phyloP scores from a whole-genome alignment of 768 basidiomycete genomes.

The Tricholoma sp. region DNA sequence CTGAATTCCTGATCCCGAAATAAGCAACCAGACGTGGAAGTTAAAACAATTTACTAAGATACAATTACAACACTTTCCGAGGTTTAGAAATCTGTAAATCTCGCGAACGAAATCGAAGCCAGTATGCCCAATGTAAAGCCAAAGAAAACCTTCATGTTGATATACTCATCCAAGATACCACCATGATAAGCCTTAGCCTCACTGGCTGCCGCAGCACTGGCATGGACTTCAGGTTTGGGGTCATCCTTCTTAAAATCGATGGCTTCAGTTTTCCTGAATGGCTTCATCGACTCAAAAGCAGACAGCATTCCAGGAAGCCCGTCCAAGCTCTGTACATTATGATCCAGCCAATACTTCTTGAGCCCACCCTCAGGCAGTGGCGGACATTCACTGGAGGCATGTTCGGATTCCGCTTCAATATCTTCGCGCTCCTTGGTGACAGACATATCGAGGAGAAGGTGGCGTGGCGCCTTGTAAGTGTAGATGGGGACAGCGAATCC shows the following conservation, averaged over 20 bases:
- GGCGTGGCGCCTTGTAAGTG: conserved; percentile 51
- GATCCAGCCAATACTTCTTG: conserved; percentile 47
- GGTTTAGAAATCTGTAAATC: not conserved
- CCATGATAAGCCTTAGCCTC: not conserved
- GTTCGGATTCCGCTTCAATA: conserved; percentile 15
- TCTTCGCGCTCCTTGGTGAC: conserved; percentile 39
- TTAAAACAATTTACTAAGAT: too few species aligned
- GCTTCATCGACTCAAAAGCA: conserved; percentile 18
- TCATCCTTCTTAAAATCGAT: not conserved
- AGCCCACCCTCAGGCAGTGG: conserved; percentile 34
- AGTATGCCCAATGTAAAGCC: not conserved
- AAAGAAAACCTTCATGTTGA: not conserved
- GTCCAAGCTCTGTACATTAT: conserved; percentile 50
- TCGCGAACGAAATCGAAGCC: not conserved
- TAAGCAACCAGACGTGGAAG: too few species aligned
- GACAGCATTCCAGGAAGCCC: conserved; percentile 45
- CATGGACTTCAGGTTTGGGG: not conserved
- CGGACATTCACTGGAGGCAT: conserved; percentile 5
- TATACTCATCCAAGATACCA: not conserved
- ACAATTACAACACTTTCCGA: too few species aligned
- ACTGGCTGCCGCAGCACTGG: too few species aligned
- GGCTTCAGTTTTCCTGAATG: conserved; percentile 4
- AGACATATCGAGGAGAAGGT: conserved; percentile 42
- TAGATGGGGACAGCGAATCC: conserved; percentile 63
- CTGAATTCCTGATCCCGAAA: too few species aligned